Evolutionary conservation across 495 filamentous ascomycete genomes (phyloP), one percentile per base, ranked within the genome.

Genomic region (Lepraria neglecta): DNA sequence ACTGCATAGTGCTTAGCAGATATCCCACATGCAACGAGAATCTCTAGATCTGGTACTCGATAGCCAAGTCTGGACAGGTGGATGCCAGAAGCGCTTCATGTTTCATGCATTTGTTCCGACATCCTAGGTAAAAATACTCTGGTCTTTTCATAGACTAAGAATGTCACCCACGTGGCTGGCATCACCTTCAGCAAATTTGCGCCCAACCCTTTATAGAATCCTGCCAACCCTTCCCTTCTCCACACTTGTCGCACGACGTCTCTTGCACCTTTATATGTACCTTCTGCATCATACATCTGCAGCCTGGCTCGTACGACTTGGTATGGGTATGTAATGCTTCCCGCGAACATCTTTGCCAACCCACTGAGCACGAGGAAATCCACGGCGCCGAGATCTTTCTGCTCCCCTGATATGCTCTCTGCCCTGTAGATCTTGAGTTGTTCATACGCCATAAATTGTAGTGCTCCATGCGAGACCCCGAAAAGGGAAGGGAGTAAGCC

Each of bases 391-490:
- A 96, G 78, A 43, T 74, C 71, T 51, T 73, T 55, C 63, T 68
- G 35, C 60, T 67, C 35, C 28, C 61, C 21, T 24, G 52, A 33
- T 15, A 58, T 24, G 12, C 51, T 56, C 48, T 3, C 60, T 21
- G 68, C 71, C 53, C 84, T 76, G 33, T 82, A 77, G 57, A 84
- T 75, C 76, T 96, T 91, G 53, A 95, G 75, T 43, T 88, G 83
- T 67, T 97, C 95, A 72, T 99, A 99, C 5, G 91, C 90, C 73
- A 90, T 90, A 71, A 99, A 97, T 68, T 97, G 94, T 56, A 99
- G 82, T 17, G 92, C 92, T 33, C 95, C 92, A 70, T 99, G 92
- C 60, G 84, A 87, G 60, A 97, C 91, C n/a, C 92, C 94, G 60
- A 97, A 81, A 47, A 96, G 77, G 15, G 88, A 86, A 35, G 95